Evolutionary conservation across 164 flowering plant species (phyloP).

Genomic region (Annona cherimola): DNA sequence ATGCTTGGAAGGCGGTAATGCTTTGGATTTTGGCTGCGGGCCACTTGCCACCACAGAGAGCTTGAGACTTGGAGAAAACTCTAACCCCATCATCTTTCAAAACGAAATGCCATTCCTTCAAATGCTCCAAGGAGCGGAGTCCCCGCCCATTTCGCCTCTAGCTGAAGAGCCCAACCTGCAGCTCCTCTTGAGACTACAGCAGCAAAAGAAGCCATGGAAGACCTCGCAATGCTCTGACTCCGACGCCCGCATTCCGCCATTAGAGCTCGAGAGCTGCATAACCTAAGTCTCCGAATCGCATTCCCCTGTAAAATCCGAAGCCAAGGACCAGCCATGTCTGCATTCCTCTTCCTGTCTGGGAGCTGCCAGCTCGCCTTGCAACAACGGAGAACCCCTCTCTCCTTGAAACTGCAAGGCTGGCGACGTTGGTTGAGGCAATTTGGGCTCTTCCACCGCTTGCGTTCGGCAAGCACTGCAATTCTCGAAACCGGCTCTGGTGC

Average conservation of each 20-base stretch:
- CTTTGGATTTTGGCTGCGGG: slow-evolving; percentile 14
- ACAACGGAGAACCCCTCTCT: no score
- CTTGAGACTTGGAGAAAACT: slow-evolving; percentile 24
- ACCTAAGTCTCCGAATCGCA: slow-evolving; percentile 31
- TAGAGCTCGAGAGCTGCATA: slow-evolving; percentile 45
- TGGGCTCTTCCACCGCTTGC: no score
- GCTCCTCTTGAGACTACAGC: slow-evolving; percentile 32
- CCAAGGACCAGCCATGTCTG: slow-evolving; percentile 9
- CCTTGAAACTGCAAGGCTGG: no score
- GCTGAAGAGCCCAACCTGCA: slow-evolving; percentile 46
- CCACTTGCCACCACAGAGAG: slow-evolving; percentile 13
- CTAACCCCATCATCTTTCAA: no score
- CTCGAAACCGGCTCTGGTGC: no score
- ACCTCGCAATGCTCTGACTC: background rate
- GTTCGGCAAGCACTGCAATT: no score
- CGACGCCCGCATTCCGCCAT: slow-evolving; percentile 7
- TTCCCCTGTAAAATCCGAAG: slow-evolving; percentile 38
- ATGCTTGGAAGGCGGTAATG: slow-evolving; percentile 21
- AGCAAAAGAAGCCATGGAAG: slow-evolving; percentile 25
- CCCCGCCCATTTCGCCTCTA: slow-evolving; percentile 19
- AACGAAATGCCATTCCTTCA: slow-evolving; percentile 52
- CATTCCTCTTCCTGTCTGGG: no score
- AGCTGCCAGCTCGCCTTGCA: no score
- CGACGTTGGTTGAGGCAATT: no score
- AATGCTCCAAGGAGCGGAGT: slow-evolving; percentile 37